A percentile compares a stretch with the other conserved stretches of the same genome.
These are phyloP conservation scores for Takakia lepidozioides DNA, from an alignment of 225 moss, liverwort and hornwort species.

Conservation along the genomic window DNA sequence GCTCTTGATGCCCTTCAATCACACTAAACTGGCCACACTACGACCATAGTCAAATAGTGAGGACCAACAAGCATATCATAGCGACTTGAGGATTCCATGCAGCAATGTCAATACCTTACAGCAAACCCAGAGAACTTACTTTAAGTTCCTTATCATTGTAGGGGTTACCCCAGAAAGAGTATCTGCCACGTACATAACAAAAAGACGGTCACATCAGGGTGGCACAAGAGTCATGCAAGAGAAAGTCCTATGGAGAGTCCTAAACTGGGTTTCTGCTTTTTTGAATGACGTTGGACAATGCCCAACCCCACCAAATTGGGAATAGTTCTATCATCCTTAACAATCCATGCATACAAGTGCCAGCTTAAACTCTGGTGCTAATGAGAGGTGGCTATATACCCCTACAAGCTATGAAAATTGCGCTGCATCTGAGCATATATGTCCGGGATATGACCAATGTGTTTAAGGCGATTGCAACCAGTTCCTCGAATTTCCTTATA, in stretches of 20 bases:
- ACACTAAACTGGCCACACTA: background rate
- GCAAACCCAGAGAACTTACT: slow-evolving; percentile 27
- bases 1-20: too few relatives aligned
- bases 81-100: background rate
- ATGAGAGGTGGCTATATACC: too few relatives aligned
- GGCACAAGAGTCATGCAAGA: too few relatives aligned
- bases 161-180: slow-evolving; percentile 68
- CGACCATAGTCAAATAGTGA: background rate
- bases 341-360: background rate
- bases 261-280: background rate
- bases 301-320: background rate
- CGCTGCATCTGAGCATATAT: too few relatives aligned
- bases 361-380: too few relatives aligned
- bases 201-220: too few relatives aligned
- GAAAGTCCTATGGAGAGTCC: slow-evolving; percentile 1
- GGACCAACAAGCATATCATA: background rate
- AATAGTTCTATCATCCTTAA: background rate
- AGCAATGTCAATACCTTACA: too few relatives aligned
- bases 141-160: slow-evolving; percentile 48
- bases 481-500: too few relatives aligned
- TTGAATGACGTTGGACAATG: background rate
- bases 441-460: too few relatives aligned
- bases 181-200: too few relatives aligned
- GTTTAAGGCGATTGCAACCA: too few relatives aligned
- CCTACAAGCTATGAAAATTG: too few relatives aligned